Conservation (phyloP, 805 yeast species). For the Lachancea waltii region DNA sequence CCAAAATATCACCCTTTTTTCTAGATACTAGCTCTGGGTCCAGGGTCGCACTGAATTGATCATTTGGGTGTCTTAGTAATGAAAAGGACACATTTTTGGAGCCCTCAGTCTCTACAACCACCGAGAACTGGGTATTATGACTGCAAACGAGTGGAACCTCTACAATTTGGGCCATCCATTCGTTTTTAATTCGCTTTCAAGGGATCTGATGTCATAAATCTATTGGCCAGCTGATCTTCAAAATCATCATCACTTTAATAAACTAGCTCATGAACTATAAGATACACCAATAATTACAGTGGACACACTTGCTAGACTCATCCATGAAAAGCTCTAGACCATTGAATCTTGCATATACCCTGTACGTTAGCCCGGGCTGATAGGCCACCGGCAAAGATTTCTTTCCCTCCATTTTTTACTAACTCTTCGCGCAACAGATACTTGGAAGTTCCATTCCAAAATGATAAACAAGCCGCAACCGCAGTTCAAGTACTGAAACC, state of each 20-base stretch:
- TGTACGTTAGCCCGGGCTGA: slow-evolving; percentile 13
- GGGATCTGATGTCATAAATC: too few species aligned
- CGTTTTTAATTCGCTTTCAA: not conserved
- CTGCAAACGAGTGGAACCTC: not conserved
- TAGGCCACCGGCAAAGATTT: not conserved
- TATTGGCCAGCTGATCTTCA: not conserved
- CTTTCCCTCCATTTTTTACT: not conserved
- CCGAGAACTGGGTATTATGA: not conserved
- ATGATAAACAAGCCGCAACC: slow-evolving; percentile 50
- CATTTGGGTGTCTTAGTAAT: not conserved
- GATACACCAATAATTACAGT: too few species aligned
- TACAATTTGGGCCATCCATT: not conserved
- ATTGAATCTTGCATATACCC: slow-evolving; percentile 14
- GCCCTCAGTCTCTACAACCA: not conserved
- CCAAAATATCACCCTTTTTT: slow-evolving; percentile 15
- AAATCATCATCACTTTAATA: too few species aligned
- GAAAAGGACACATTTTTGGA: not conserved
- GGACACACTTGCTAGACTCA: too few species aligned
- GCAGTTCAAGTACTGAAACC: slow-evolving; percentile 59
- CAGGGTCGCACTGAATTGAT: not conserved
- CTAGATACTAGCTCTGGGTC: not conserved
- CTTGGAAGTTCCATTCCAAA: slow-evolving; percentile 59
- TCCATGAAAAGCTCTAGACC: slow-evolving; percentile 1
- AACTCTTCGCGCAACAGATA: slow-evolving; percentile 24
- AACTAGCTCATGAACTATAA: not conserved